A percentile compares a stretch with the other conserved stretches of the same genome.
Evolutionary conservation across 805 yeast species (phyloP).

Genomic region (Metschnikowia matae): DNA sequence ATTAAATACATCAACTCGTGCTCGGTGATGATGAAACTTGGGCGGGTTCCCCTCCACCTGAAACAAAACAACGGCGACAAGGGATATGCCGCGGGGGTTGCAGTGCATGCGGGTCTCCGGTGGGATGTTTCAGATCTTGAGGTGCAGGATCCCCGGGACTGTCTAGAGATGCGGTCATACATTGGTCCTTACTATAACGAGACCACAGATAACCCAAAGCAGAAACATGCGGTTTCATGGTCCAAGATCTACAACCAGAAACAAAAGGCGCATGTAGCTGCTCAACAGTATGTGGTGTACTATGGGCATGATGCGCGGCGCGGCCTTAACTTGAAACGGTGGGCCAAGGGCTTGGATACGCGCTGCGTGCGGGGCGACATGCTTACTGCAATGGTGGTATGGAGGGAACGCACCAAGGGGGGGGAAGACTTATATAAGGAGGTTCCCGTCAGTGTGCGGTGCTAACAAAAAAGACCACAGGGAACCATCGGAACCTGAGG

Average conservation of each 20-base stretch:
- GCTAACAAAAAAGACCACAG: slow-evolving; percentile 1
- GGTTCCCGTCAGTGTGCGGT: slow-evolving; percentile 11
- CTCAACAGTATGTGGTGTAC: slow-evolving; percentile 45
- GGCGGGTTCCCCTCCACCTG: slow-evolving; percentile 49
- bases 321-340: slow-evolving; percentile 63
- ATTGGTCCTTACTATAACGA: slow-evolving; percentile 59
- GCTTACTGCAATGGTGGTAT: slow-evolving; percentile 59
- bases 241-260: slow-evolving; percentile 50
- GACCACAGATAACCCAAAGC: slow-evolving; percentile 48
- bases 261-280: slow-evolving; percentile 31
- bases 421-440: slow-evolving; percentile 10
- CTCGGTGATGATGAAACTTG: slow-evolving; percentile 59
- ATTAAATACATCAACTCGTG: slow-evolving; percentile 57
- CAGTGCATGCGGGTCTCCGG: slow-evolving; percentile 79
- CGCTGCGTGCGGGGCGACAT: slow-evolving; percentile 76
- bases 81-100: slow-evolving; percentile 39
- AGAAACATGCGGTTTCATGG: slow-evolving; percentile 47
- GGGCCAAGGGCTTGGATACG: slow-evolving; percentile 75
- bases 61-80: slow-evolving; percentile 27
- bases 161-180: slow-evolving; percentile 65
- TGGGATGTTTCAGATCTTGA: slow-evolving; percentile 55
- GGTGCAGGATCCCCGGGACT: slow-evolving; percentile 58
- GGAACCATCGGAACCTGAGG: too few relatives aligned
- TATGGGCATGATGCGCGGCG: slow-evolving; percentile 89
- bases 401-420: slow-evolving; percentile 14